Evolutionary conservation across 1,284 basidiomycete species (phyloP).

Genomic region (Ganoderma multipileum): DNA sequence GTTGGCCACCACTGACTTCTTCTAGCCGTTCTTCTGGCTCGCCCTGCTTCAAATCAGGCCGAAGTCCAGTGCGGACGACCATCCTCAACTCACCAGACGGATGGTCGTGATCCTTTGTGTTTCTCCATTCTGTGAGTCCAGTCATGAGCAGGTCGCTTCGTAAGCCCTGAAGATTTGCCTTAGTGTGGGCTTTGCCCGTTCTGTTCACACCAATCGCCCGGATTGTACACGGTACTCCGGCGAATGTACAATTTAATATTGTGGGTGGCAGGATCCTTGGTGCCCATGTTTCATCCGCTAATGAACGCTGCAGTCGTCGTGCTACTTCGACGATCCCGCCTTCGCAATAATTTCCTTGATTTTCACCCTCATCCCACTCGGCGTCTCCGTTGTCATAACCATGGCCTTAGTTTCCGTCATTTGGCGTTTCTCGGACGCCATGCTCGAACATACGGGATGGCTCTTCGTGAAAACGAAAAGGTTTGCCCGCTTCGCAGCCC

Average conservation of each 20-base stretch:
- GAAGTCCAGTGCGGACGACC: slow-evolving; percentile 27
- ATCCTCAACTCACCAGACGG: slow-evolving; percentile 28
- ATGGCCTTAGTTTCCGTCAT: slow-evolving; percentile 28
- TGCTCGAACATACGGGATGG: slow-evolving; percentile 19
- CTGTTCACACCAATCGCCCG: slow-evolving; percentile 28
- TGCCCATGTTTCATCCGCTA: not conserved
- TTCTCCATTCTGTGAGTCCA: slow-evolving; percentile 34
- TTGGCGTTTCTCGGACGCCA: slow-evolving; percentile 30
- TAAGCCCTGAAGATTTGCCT: not conserved
- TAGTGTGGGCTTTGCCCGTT: slow-evolving; percentile 37
- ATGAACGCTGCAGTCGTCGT: slow-evolving; percentile 27
- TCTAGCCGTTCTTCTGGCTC: slow-evolving; percentile 34
- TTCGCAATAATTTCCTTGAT: slow-evolving; percentile 32
- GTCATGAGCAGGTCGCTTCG: no score
- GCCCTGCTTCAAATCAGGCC: slow-evolving; percentile 26
- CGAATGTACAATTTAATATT: slow-evolving; percentile 15
- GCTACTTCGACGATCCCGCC: slow-evolving; percentile 28
- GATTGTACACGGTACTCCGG: slow-evolving; percentile 17
- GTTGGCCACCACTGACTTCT: no score
- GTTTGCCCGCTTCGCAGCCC: slow-evolving; percentile 32
- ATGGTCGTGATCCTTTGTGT: slow-evolving; percentile 28
- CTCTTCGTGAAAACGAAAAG: slow-evolving; percentile 29
- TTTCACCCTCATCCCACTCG: slow-evolving; percentile 34
- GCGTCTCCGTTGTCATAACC: slow-evolving; percentile 28
- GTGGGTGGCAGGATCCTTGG: slow-evolving; percentile 15